These are phyloP conservation scores for Drechslerella coelobrocha DNA, from an alignment of 2,329 filamentous ascomycete species.

Conservation along the genomic window DNA sequence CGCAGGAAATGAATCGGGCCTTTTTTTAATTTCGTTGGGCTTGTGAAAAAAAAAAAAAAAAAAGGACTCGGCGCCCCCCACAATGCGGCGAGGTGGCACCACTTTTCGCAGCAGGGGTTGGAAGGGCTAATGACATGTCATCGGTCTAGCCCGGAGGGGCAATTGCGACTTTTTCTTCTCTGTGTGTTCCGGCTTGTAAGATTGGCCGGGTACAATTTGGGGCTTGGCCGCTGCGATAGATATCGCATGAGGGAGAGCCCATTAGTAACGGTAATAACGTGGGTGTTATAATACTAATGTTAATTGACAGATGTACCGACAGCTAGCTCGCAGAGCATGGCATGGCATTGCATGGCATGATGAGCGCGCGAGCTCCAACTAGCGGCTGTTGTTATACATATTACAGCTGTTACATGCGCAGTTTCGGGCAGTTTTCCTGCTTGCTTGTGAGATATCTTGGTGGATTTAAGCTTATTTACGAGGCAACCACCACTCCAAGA, in stretches of 20 bases:
- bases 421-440: not conserved
- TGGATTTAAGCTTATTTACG: slow-evolving; percentile 8
- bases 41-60: no score
- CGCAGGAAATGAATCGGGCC: slow-evolving; percentile 1
- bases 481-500: not conserved
- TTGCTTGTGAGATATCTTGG: not conserved
- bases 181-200: not conserved
- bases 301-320: not conserved
- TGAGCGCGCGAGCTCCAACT: slow-evolving; percentile 6
- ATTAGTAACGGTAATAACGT: slow-evolving; percentile 6
- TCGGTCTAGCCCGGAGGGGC: slow-evolving; percentile 5
- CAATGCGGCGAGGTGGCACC: not conserved
- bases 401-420: not conserved
- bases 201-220: not conserved
- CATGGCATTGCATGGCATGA: not conserved
- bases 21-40: no score
- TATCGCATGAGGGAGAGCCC: slow-evolving; percentile 11
- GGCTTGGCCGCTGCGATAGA: slow-evolving; percentile 1
- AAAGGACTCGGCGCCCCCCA: no score
- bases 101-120: not conserved
- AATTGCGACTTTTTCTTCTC: not conserved
- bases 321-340: not conserved
- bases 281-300: not conserved
- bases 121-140: slow-evolving; percentile 2
- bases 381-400: not conserved